Percentiles rank a stretch among this genome's conserved stretches.
Conservation (phyloP, 2,329 filamentous ascomycete species). For the Hypoxylon sp. region DNA sequence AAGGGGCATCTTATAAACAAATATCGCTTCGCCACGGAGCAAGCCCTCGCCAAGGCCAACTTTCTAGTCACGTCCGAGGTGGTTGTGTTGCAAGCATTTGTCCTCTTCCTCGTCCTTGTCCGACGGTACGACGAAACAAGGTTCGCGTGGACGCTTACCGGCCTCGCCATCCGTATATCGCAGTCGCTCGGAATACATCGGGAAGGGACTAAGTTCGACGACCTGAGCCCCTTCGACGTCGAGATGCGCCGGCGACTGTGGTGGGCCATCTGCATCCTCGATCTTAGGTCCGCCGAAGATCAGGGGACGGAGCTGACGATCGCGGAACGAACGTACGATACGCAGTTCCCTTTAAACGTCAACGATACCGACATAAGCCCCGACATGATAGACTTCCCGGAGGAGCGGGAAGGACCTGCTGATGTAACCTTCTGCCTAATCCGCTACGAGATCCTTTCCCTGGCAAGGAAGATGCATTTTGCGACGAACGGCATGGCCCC, state of each 20-base stretch:
- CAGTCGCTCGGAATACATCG: conserved; percentile 67
- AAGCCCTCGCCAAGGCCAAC: conserved; percentile 70
- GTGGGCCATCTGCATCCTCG: conserved; percentile 70
- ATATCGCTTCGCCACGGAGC: conserved; percentile 67
- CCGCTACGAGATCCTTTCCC: conserved; percentile 57
- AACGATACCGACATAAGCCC: conserved; percentile 65
- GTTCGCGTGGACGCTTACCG: conserved; percentile 73
- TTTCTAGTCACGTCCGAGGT: conserved; percentile 71
- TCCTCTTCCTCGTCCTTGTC: conserved; percentile 67
- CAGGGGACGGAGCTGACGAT: conserved; percentile 66
- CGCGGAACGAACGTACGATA: conserved; percentile 61
- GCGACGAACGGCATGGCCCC: conserved; percentile 52
- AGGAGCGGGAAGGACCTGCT: conserved; percentile 63
- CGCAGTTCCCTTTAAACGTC: conserved; percentile 66
- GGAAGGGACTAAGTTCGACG: conserved; percentile 65
- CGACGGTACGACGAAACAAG: conserved; percentile 63
- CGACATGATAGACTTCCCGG: conserved; percentile 60
- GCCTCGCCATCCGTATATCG: conserved; percentile 68
- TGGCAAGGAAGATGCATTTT: conserved; percentile 56
- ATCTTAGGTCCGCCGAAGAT: conserved; percentile 70
- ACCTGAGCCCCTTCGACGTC: conserved; percentile 68
- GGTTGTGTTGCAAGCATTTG: conserved; percentile 70
- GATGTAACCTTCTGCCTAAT: conserved; percentile 63
- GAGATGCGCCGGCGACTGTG: conserved; percentile 73
- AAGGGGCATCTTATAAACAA: conserved; percentile 59